These are phyloP conservation scores for Globisporangium canariense DNA, from an alignment of 352 stramenopile genomes.

Conservation along the genomic window DNA sequence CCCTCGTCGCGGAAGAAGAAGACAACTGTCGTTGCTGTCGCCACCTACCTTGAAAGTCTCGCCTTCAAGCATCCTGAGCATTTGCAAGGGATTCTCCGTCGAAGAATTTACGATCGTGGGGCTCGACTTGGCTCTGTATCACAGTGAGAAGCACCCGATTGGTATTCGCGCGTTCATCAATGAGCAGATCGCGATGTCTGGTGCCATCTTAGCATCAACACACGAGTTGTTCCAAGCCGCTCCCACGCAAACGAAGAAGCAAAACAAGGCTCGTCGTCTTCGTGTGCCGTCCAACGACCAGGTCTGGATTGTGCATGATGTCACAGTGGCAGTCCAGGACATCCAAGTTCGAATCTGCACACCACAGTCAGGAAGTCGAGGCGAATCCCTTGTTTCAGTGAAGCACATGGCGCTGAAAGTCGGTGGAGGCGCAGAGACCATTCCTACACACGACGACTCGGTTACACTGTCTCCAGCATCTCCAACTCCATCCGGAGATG, in stretches of 20 bases:
- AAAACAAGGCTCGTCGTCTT: constrained; percentile 21
- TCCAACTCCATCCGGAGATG: not conserved
- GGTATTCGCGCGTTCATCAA: constrained; percentile 70
- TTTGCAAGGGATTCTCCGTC: constrained; percentile 44
- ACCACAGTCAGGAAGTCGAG: constrained; percentile 54
- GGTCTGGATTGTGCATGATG: constrained; percentile 42
- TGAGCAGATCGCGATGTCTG: constrained; percentile 46
- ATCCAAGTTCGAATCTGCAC: constrained; percentile 69
- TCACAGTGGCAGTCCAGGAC: constrained; percentile 45
- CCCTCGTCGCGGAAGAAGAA: constrained; percentile 17
- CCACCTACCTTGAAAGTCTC: not conserved
- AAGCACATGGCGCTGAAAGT: constrained; percentile 50
- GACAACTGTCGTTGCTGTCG: not conserved
- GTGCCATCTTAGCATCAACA: constrained; percentile 31
- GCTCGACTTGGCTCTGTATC: constrained; percentile 67
- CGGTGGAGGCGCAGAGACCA: constrained; percentile 31
- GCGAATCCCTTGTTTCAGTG: constrained; percentile 58
- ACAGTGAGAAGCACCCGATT: constrained; percentile 61
- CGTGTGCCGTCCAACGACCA: constrained; percentile 18
- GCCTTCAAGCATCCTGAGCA: constrained; percentile 19
- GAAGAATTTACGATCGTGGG: constrained; percentile 61
- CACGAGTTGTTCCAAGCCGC: constrained; percentile 23
- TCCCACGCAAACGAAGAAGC: constrained; percentile 3
- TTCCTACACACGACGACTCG: constrained; percentile 27
- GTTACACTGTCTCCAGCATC: not conserved